Percentiles rank a stretch among this genome's conserved stretches.
phyloP scores from a whole-genome alignment of 1,284 basidiomycete genomes.

The Ustilago nuda region DNA sequence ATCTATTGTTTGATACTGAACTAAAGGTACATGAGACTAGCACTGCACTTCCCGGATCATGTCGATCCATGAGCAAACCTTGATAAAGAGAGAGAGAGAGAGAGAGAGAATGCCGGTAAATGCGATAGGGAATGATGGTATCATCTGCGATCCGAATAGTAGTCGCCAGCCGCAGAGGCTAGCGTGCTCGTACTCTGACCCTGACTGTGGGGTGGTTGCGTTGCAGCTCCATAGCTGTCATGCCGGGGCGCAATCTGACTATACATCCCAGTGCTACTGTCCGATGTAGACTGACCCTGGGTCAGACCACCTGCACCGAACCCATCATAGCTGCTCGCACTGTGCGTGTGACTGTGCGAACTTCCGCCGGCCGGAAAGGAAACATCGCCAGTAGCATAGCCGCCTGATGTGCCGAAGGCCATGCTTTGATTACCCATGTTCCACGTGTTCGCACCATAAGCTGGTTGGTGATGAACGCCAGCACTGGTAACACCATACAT shows the following conservation, averaged over 20 bases:
- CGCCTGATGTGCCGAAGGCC: slow-evolving; percentile 21
- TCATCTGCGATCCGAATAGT: slow-evolving; percentile 32
- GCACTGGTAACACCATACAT: slow-evolving; percentile 29
- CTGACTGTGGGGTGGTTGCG: slow-evolving; percentile 25
- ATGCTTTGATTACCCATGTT: slow-evolving; percentile 33
- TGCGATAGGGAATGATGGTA: background rate
- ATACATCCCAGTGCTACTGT: slow-evolving; percentile 12
- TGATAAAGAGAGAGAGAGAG: background rate
- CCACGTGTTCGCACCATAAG: slow-evolving; percentile 30
- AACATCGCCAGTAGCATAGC: slow-evolving; percentile 16
- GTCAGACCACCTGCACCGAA: slow-evolving; percentile 19
- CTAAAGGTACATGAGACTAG: slow-evolving; percentile 4
- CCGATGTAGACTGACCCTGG: slow-evolving; percentile 12
- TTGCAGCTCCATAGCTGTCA: slow-evolving; percentile 9
- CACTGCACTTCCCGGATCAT: background rate
- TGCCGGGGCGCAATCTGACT: slow-evolving; percentile 13
- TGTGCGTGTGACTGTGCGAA: slow-evolving; percentile 31
- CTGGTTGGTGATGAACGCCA: slow-evolving; percentile 17
- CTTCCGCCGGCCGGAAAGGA: slow-evolving; percentile 20
- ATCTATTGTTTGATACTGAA: slow-evolving; percentile 1
- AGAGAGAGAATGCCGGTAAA: slow-evolving; percentile 3
- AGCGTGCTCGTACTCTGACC: slow-evolving; percentile 38
- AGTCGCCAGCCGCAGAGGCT: slow-evolving; percentile 36
- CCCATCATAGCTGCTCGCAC: slow-evolving; percentile 36
- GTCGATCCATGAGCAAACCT: background rate